Evolutionary conservation across 495 filamentous ascomycete species (phyloP), one percentile per base, ranked within the genome.

Genomic region (Letharia columbiana): DNA sequence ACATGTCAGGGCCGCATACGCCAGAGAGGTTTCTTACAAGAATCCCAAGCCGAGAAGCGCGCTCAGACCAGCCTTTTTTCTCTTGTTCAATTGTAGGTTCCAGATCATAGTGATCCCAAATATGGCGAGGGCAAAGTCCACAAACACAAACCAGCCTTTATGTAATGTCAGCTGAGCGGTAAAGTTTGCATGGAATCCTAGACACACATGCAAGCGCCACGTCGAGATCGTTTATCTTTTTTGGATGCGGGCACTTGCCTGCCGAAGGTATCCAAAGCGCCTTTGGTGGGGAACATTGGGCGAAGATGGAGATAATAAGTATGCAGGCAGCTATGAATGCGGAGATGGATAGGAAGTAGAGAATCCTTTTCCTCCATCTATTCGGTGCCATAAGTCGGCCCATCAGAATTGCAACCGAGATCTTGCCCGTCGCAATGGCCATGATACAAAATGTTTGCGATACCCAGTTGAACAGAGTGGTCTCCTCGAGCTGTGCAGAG

Each of bases 331-430:
- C 18, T 4, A 50, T 39, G 31, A 66, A 39, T 12, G 40, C 10
- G n/a, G 37, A 33, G 52, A 60, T 60, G 23, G 57, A 37, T 7
- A 66, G 23, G 54, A 42, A 60, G 20, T 60, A 60, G 20, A 66
- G 63, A 6, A 60, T 23, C 63, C 63, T 60, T 41, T 20, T 58
- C n/a, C 41, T 37, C 63, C 63, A 66, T 39, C 28, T 49, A 15
- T 37, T 60, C 18, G 54, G 63, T 40, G 44, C 10, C 28, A 42
- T 45, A 13, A 66, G 44, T 8, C 63, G 37, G 15, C 44, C 37
- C 28, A 66, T 66, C 2, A 66, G 63, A 18, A 66, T 33, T 6
- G 54, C 63, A 10, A 66, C 63, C 3, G 63, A 60, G 17, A 66
- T 11, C 31, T 66, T 66, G 56, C 63, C 63, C n/a, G 35, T 59